Percentiles rank a stretch among this genome's conserved stretches.
phyloP scores from a whole-genome alignment of 192 early-diverging fungal genomes.

The Mortierella claussenii region DNA sequence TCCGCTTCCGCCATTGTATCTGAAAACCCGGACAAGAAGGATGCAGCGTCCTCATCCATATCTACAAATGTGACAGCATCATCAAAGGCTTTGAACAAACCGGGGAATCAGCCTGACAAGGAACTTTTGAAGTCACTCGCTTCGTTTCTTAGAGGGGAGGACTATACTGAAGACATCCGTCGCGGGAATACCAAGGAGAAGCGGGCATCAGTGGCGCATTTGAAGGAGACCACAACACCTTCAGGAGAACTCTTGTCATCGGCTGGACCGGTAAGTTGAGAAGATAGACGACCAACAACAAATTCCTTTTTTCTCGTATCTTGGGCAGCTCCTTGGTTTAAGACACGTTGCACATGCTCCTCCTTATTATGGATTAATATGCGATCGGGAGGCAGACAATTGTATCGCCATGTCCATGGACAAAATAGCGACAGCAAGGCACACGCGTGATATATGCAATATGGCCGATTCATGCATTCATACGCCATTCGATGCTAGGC shows the following conservation, averaged over 20 bases:
- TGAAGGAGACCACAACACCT: neutral
- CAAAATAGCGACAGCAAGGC: neutral
- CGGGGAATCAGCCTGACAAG: constrained; percentile 8
- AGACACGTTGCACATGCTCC: too few species aligned
- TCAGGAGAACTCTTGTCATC: constrained; percentile 1
- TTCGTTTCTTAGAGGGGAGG: constrained; percentile 28
- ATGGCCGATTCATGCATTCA: too few species aligned
- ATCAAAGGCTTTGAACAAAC: neutral
- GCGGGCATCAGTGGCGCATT: neutral
- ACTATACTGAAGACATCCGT: neutral
- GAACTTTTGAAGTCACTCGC: constrained; percentile 34
- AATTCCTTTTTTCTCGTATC: too few species aligned
- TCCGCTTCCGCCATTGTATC: constrained; percentile 5
- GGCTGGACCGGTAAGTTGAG: constrained; percentile 39
- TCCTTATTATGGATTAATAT: too few species aligned
- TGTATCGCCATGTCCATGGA: too few species aligned
- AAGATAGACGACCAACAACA: too few species aligned
- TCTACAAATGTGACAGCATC: neutral
- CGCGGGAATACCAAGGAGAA: constrained; percentile 9
- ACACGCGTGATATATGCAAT: neutral
- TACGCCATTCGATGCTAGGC: too few species aligned
- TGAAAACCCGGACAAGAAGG: constrained; percentile 20
- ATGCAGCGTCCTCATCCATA: neutral
- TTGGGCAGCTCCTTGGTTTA: too few species aligned
- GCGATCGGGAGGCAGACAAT: too few species aligned